A percentile compares a stretch with the other conserved stretches of the same genome.
Evolutionary conservation across 495 filamentous ascomycete genomes (phyloP).

Genomic region (Polyplosphaeria fusca): DNA sequence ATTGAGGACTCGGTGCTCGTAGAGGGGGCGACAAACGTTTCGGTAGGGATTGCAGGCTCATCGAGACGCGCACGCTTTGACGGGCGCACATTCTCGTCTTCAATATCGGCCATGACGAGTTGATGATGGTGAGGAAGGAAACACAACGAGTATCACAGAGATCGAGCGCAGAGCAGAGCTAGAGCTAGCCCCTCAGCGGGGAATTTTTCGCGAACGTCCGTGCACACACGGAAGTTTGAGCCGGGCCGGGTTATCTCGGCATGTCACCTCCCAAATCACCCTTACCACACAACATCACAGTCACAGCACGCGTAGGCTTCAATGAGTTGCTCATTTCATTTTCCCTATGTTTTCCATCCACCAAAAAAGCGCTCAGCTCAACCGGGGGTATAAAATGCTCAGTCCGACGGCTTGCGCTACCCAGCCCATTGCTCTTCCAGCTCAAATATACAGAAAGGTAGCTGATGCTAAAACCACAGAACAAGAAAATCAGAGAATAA

Average conservation of each 20-base stretch:
- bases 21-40: background rate
- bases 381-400: conserved; percentile 15
- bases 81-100: background rate
- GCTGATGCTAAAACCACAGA: background rate
- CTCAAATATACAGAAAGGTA: background rate
- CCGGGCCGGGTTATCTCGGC: too few species aligned
- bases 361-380: background rate
- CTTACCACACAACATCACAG: too few species aligned
- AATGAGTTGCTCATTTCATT: background rate
- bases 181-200: too few species aligned
- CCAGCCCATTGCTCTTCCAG: conserved; percentile 2
- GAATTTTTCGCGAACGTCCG: too few species aligned
- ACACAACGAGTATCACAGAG: too few species aligned
- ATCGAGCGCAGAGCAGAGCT: too few species aligned
- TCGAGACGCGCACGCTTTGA: conserved; percentile 14
- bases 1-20: background rate
- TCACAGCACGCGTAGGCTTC: too few species aligned
- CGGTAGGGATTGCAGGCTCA: background rate
- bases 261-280: too few species aligned
- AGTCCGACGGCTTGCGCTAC: too few species aligned
- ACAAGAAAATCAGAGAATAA: conserved; percentile 6
- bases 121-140: background rate
- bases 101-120: background rate
- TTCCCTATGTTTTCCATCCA: background rate
- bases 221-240: too few species aligned